phyloP scores from a whole-genome alignment of 306 rosid species.

The Vigna angularis region DNA sequence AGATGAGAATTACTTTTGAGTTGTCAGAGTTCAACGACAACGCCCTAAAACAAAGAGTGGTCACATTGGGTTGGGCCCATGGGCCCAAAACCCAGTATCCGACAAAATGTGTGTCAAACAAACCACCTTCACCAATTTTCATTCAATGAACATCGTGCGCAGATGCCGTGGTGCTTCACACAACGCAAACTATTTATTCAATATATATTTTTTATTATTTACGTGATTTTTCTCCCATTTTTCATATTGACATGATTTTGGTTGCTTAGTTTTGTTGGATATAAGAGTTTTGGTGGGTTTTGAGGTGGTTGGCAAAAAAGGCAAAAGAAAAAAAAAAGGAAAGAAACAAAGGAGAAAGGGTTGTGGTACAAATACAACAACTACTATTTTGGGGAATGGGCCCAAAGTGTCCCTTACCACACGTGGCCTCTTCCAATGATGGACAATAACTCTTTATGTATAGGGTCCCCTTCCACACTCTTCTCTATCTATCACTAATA shows the following conservation, averaged over 20 bases:
- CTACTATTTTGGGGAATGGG: conserved; percentile 29
- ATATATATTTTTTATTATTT: background rate
- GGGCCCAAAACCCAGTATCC: conserved; percentile 50
- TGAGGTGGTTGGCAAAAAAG: conserved; percentile 24
- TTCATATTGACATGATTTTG: too few species aligned
- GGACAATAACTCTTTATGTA: conserved; percentile 27
- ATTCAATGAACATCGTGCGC: conserved; percentile 40
- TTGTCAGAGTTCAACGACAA: conserved; percentile 61
- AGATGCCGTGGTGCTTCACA: background rate
- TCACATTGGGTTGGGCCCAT: conserved; percentile 58
- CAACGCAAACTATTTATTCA: background rate
- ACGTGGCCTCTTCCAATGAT: conserved; percentile 43
- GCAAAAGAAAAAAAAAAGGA: background rate
- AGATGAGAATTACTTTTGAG: conserved; percentile 54
- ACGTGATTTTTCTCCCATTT: background rate
- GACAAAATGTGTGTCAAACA: conserved; percentile 63
- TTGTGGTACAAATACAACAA: conserved; percentile 28
- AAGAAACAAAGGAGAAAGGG: background rate
- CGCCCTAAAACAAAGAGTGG: conserved; percentile 39
- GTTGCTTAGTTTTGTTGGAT: background rate
- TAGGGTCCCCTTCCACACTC: conserved; percentile 12
- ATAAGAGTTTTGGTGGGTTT: too few species aligned
- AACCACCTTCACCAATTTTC: conserved; percentile 36
- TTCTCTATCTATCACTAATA: background rate
- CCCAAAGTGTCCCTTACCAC: conserved; percentile 41